Percentiles rank a stretch among this genome's conserved stretches.
Conservation (phyloP, 2,329 filamentous ascomycete species). For the Fusarium protoensiforme region DNA sequence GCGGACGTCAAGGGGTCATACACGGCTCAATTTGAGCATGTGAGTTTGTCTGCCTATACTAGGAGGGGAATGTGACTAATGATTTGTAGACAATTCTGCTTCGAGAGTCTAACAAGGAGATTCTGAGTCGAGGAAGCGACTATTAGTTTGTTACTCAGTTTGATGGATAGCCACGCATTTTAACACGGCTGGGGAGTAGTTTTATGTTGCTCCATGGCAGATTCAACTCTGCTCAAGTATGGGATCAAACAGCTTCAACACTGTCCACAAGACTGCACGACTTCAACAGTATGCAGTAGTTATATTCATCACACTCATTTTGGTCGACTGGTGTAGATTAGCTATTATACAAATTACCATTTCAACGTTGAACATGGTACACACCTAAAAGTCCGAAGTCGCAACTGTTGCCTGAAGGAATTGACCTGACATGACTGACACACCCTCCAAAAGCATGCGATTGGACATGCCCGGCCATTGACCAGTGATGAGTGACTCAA, state of each 20-base stretch:
- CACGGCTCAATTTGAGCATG: conserved; percentile 72
- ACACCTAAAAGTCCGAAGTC: background rate
- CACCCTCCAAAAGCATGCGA: conserved; percentile 3
- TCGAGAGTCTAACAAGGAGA: conserved; percentile 58
- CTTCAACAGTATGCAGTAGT: conserved; percentile 25
- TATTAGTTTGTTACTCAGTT: conserved; percentile 49
- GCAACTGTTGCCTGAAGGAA: background rate
- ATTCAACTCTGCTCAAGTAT: conserved; percentile 23
- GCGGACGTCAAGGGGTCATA: conserved; percentile 70
- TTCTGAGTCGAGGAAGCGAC: conserved; percentile 64
- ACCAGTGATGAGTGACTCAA: conserved; percentile 24
- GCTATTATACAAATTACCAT: background rate
- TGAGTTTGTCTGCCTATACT: conserved; percentile 29
- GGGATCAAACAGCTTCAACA: background rate
- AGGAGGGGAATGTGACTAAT: background rate
- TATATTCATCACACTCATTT: conserved; percentile 19
- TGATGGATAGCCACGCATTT: conserved; percentile 1
- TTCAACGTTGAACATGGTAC: background rate
- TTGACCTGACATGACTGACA: background rate
- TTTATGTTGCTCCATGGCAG: conserved; percentile 13
- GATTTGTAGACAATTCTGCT: conserved; percentile 58
- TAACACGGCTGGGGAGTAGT: conserved; percentile 10
- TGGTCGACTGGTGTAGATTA: conserved; percentile 9
- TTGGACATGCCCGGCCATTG: background rate
- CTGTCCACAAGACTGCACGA: background rate